Percentiles rank a stretch among this genome's conserved stretches.
phyloP scores from a whole-genome alignment of 2,329 filamentous ascomycete species.

The Diaporthe eres region DNA sequence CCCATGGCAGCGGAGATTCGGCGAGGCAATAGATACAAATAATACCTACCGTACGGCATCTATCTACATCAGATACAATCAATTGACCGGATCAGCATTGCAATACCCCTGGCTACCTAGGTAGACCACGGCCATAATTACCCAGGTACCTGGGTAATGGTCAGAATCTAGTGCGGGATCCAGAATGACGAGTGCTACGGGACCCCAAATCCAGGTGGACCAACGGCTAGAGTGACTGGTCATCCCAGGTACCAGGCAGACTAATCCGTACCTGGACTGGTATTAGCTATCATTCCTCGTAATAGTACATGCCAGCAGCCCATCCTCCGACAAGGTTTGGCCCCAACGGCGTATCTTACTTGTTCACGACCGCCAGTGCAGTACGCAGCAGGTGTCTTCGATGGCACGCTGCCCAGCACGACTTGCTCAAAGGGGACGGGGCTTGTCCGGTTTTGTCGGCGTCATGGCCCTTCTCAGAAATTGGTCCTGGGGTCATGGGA shows the following conservation, averaged over 20 bases:
- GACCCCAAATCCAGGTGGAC: neutral
- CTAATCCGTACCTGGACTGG: neutral
- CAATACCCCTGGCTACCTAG: neutral
- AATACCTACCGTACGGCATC: neutral
- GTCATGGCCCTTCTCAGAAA: conserved; percentile 18
- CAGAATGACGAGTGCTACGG: conserved; percentile 1
- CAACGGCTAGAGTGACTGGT: neutral
- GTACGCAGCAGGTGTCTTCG: neutral
- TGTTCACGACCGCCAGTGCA: neutral
- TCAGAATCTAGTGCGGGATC: neutral
- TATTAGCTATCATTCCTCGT: conserved; percentile 19
- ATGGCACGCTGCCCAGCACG: conserved; percentile 23
- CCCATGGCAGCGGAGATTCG: conserved; percentile 32
- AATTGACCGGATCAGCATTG: neutral
- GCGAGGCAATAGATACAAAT: conserved; percentile 20
- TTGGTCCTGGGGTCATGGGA: conserved; percentile 25
- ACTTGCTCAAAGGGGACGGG: neutral
- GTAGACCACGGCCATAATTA: neutral
- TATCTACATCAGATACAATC: neutral
- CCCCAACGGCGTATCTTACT: conserved; percentile 23
- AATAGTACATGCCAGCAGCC: neutral
- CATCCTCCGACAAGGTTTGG: conserved; percentile 30
- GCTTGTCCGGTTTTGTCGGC: conserved; percentile 12
- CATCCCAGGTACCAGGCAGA: neutral
- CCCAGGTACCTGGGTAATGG: neutral